phyloP scores from a whole-genome alignment of 2,329 filamentous ascomycete genomes.

The Rhinocladiella mackenziei region DNA sequence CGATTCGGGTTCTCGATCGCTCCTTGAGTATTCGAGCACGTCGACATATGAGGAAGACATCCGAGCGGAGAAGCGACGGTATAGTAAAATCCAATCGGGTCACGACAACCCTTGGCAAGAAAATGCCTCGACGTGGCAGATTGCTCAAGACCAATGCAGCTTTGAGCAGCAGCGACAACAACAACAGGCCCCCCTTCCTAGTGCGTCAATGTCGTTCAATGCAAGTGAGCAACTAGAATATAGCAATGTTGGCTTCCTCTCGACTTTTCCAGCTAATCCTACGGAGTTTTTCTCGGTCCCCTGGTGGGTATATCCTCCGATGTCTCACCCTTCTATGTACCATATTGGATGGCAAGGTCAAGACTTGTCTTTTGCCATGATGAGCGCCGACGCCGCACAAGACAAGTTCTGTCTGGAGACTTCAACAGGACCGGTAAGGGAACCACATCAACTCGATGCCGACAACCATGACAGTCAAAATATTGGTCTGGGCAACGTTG shows the following conservation, averaged over 20 bases:
- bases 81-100: background rate
- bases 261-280: constrained; percentile 1
- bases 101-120: constrained; percentile 1
- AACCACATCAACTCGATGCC: constrained; percentile 1
- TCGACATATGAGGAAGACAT: constrained; percentile 2
- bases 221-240: constrained; percentile 13
- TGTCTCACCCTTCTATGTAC: constrained; percentile 16
- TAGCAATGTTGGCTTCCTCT: constrained; percentile 4
- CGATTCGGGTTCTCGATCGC: constrained; percentile 16
- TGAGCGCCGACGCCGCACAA: constrained; percentile 2
- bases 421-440: background rate
- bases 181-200: constrained; percentile 6
- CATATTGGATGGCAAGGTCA: constrained; percentile 14
- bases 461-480: background rate
- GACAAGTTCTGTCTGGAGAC: constrained; percentile 5
- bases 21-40: too few species aligned
- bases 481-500: background rate
- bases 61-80: constrained; percentile 11
- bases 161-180: too few species aligned
- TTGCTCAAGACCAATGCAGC: constrained; percentile 3
- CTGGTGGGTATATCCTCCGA: constrained; percentile 16
- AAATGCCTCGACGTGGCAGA: constrained; percentile 5
- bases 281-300: constrained; percentile 4
- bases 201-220: constrained; percentile 14
- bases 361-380: constrained; percentile 4